phyloP scores from a whole-genome alignment of 176 grass and related monocot genomes.

The Eragrostis nindensis region DNA sequence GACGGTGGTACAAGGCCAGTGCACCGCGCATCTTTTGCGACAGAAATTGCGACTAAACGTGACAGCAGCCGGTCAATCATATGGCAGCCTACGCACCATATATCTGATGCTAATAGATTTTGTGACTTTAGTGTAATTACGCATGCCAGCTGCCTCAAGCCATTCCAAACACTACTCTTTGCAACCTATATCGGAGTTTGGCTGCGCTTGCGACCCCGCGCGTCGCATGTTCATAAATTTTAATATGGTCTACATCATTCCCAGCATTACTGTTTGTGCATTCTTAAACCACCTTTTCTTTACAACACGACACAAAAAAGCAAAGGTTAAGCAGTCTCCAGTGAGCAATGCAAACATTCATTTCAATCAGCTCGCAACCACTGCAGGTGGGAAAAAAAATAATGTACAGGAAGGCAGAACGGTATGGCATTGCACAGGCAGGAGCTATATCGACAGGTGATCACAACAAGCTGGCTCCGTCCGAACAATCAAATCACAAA shows the following conservation, averaged over 20 bases:
- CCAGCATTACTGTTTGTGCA: not conserved
- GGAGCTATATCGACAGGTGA: constrained; percentile 40
- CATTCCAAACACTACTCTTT: no score
- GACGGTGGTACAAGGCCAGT: no score
- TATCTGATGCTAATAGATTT: not conserved
- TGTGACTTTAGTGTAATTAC: not conserved
- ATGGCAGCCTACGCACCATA: not conserved
- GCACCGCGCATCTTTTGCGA: no score
- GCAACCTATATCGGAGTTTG: not conserved
- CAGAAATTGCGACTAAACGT: no score
- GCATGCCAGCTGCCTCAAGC: not conserved
- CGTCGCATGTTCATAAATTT: not conserved
- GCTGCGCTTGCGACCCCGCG: not conserved
- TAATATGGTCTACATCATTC: not conserved
- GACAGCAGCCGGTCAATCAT: no score
- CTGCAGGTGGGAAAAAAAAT: constrained; percentile 8
- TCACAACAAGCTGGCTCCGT: constrained; percentile 43
- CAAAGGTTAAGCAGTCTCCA: not conserved
- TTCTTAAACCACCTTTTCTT: not conserved
- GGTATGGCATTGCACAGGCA: constrained; percentile 24
- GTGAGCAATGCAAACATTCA: constrained; percentile 32
- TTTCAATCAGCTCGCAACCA: constrained; percentile 33
- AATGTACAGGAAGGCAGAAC: constrained; percentile 41
- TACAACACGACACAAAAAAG: not conserved
- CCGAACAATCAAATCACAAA: constrained; percentile 62